Base-by-base conservation (phyloP, 139 green algal genomes). In the Zygnema circumcarinatum region DNA sequence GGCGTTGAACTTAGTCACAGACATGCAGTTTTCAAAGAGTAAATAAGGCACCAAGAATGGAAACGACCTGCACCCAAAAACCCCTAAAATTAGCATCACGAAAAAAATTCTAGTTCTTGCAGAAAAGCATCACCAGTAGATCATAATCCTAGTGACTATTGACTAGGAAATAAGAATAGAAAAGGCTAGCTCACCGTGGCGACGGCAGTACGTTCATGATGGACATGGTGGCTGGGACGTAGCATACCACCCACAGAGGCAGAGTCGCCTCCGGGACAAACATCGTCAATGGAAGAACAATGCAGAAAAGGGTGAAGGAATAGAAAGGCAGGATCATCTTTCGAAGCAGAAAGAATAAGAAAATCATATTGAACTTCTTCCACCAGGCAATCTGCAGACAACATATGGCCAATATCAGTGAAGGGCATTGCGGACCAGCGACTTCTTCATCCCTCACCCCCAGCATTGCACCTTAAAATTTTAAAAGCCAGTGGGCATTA, bases 1-100 rank as follows among this genome's bases (percentile, higher is more conserved):
- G 47, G 95, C 95, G 81, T 93, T 92, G 41, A 96, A 83, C 88
- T 96, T 97, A 68, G 96, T 95, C 40, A 96, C 93, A 74, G 90
- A 93, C 95, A 98, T 97, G 21, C 93, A 94, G 91, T 98, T 98
- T 90, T 98, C 95, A 87, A 96, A 98, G 41, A 97, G 87, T n/a
- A 98, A 93, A 87, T 96, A 97, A 2, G 84, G 83, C 11, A 93
- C 76, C 87, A 90, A 91, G 75, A 83, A 88, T 25, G 85, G 85
- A 29, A 88, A 90, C 35, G 76, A 88, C 72, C 83, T 88, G 83
- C 83, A 40, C 29, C 3, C 31, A n/a, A n/a, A n/a, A n/a, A n/a
- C n/a, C n/a, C n/a, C n/a, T n/a, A n/a, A n/a, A n/a, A n/a, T n/a
- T 25, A 29, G 29, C 25, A 29, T 25, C 25, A 72, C 29, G 56